Evolutionary conservation across 75 land plant species (phyloP), one percentile per base, ranked within the genome.

Genomic region (Chamaecyparis obtusa): DNA sequence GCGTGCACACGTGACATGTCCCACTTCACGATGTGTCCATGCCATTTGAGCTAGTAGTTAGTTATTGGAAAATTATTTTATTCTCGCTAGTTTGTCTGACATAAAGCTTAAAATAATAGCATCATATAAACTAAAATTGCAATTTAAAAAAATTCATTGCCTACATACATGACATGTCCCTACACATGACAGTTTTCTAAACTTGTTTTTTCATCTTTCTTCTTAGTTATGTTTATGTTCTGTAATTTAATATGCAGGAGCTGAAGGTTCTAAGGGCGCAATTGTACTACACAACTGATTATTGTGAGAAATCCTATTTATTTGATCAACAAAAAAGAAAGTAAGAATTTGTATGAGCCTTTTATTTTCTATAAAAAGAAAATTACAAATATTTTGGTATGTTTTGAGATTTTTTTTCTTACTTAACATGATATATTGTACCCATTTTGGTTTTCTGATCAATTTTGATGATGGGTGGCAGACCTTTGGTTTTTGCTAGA

Each of bases 241-340:
- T 55, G 27, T 49, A 11, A 3, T 51, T 19, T 56, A 24, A 54
- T 51, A 51, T 19, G 30, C 90, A 92, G 93, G 93, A 92, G 71
- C 90, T 92, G 32, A 92, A 91, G 77, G 89, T 87, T 85, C 83
- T 92, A 55, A 82, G 88, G 33, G 90, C 93, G 13, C 92, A 92
- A 64, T 87, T 92, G 54, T 91, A 92, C 83, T 89, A 90, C 37
- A 92, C 93, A 32, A 92, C 93, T 11, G 93, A 92, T 77, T 91
- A 92, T 56, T 92, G 92, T 83, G 93, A 92, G 81, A 91, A 90
- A 9, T 92, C 93, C 15, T 92, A 91, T 80, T 86, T 92, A 9
- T 85, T 86, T 84, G 89, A 90, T 84, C 88, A 92, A 48, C 90
- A 92, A 51, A 91, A 89, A 83, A 90, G 87, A 87, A 85, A 85